phyloP scores from a whole-genome alignment of 2,329 filamentous ascomycete species.

The Verticillium dahliae region DNA sequence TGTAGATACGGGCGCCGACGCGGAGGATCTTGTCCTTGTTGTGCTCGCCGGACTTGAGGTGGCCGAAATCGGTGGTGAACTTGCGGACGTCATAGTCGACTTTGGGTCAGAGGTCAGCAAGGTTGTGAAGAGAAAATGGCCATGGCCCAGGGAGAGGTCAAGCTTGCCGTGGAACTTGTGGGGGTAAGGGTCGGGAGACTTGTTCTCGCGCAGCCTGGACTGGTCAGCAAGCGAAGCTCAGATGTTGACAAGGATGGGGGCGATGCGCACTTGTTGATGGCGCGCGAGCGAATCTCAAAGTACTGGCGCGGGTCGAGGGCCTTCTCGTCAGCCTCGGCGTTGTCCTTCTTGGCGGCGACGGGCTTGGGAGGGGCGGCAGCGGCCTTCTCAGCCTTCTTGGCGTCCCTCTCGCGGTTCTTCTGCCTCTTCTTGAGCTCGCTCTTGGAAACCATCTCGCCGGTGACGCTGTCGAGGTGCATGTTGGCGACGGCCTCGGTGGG shows the following conservation, averaged over 20 bases:
- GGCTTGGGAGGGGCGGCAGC: constrained; percentile 57
- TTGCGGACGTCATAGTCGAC: constrained; percentile 76
- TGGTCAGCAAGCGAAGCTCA: constrained; percentile 26
- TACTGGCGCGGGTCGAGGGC: constrained; percentile 61
- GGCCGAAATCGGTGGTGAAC: constrained; percentile 70
- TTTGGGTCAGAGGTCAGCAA: constrained; percentile 46
- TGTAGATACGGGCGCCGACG: constrained; percentile 83
- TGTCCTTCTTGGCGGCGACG: constrained; percentile 62
- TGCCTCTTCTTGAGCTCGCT: constrained; percentile 89
- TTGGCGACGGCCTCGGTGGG: constrained; percentile 55
- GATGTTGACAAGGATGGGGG: too few relatives aligned
- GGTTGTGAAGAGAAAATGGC: background rate
- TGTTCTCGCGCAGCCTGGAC: constrained; percentile 55
- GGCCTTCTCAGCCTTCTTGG: constrained; percentile 82
- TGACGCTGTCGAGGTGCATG: constrained; percentile 84
- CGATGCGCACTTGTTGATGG: constrained; percentile 55
- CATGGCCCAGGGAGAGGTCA: too few relatives aligned
- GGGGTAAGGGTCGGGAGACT: constrained; percentile 79
- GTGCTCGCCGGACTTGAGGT: constrained; percentile 83
- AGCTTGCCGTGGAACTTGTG: constrained; percentile 52
- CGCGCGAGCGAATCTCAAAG: constrained; percentile 89
- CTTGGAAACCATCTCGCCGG: constrained; percentile 82
- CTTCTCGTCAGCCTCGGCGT: constrained; percentile 60
- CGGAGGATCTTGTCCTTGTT: constrained; percentile 68
- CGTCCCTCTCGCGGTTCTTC: constrained; percentile 83